Conservation (phyloP, 768 basidiomycete species). For the Podaxis sp. region DNA sequence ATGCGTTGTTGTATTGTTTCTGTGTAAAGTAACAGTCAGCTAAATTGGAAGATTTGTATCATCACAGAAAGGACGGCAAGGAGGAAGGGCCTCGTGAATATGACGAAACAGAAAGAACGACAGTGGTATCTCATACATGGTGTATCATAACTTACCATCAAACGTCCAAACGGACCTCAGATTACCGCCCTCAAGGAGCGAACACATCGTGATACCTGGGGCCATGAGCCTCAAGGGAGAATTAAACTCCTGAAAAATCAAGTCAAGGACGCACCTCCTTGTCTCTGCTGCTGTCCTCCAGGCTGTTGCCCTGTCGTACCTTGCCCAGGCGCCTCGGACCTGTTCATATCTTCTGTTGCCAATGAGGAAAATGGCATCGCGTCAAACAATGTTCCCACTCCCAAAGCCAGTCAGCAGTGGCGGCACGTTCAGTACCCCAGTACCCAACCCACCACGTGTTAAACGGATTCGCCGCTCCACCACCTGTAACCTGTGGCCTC, state of each 20-base stretch:
- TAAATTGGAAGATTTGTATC: too few species aligned
- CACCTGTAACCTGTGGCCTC: constrained; percentile 64
- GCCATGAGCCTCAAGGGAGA: not conserved
- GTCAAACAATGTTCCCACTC: constrained; percentile 8
- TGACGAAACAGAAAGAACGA: constrained; percentile 4
- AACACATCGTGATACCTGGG: too few species aligned
- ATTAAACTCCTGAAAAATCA: constrained; percentile 23
- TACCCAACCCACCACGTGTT: constrained; percentile 30
- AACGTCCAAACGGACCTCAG: not conserved
- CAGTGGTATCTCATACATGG: constrained; percentile 15
- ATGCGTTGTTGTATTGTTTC: too few species aligned
- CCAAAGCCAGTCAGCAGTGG: constrained; percentile 10
- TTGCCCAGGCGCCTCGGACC: not conserved
- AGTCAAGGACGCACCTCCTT: constrained; percentile 47
- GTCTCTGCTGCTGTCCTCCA: constrained; percentile 37
- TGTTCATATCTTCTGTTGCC: not conserved
- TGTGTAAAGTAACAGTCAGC: too few species aligned
- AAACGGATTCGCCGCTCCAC: constrained; percentile 60
- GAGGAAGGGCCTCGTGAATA: not conserved
- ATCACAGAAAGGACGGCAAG: constrained; percentile 18
- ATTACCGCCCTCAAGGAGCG: not conserved
- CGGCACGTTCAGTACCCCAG: constrained; percentile 3
- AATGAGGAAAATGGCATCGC: too few species aligned
- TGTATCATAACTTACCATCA: not conserved
- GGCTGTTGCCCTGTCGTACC: not conserved